Evolutionary conservation across 2,329 filamentous ascomycete genomes (phyloP), one percentile per base, ranked within the genome.

Genomic region (Huntiella decipiens): DNA sequence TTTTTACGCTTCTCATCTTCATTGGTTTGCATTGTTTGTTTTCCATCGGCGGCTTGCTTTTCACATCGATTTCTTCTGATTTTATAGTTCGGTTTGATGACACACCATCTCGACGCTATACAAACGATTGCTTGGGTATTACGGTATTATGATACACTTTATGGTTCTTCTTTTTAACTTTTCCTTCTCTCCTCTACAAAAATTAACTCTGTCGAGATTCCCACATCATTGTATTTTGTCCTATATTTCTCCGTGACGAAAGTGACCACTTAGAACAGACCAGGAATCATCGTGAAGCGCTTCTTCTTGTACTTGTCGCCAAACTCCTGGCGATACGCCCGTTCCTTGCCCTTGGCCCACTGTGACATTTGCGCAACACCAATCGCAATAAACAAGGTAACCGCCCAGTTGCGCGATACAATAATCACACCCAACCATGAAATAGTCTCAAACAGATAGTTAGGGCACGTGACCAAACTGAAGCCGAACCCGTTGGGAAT

Each of bases 231-330:
- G 12, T 4, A 16, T 17, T 15, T 17, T 12, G n/a, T 11, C 13
- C 28, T 41, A 12, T 41, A 5, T 41, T 41, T 28, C 22, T 28
- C 22, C 22, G 22, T 28, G 22, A 28, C 7, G 6, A 7, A 10
- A 28, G 22, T 41, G 35, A 15, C 15, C 13, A 36, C 44, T 64
- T 65, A 91, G 58, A 79, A 71, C 43, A 93, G 64, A 3, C 82
- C 82, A 3, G 91, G 85, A 49, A 95, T 62, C 64, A 94, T 81
- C 50, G 74, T 77, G 58, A 71, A 88, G 57, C 75, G 75, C 83
- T 98, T 96, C 69, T 80, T 87, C 78, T 88, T 87, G 66, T 98
- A 98, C 64, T 79, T 82, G 60, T 87, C 82, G 36, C 82, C 82
- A 62, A 96, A 94, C 61, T 94, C 83, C 61, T 81, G 80, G 56